Evolutionary conservation across 192 early-diverging fungal genomes (phyloP), one percentile per base, ranked within the genome.

Genomic region (Coemansia sp.): DNA sequence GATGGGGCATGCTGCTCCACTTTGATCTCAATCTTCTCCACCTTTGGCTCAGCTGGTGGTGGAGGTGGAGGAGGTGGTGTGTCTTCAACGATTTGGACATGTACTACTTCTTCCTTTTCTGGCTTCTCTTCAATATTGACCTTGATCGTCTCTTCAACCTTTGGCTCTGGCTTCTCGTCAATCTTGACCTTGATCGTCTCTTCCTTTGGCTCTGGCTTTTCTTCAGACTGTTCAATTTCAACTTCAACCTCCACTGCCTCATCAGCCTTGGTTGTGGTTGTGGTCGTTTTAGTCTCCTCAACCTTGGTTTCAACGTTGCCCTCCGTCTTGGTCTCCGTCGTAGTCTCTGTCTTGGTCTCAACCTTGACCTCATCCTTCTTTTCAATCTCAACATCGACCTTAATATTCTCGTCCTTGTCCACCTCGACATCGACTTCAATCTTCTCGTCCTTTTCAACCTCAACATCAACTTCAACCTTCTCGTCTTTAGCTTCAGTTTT

Each of bases 11-110:
- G 18, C 22, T 35, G 19, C 22, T 47, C 52, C 27, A 57, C 29
- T 38, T n/a, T 57, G 48, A 58, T 45, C 29, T 58, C 23, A 32
- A 66, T 32, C 55, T 41, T 52, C 29, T 66, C 56, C 24, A 48
- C 32, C 50, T 16, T 32, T 32, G 54, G 24, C 26, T 41, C 26
- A 20, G 35, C 47, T 26, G 58, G 16, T 3, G 60, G 54, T 1
- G 60, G 23, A 39, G 51, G 20, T 20, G 16, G 32, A 45, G 45
- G 23, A 3, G 52, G 52, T 5, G 52, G 52, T 1, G 54, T 20
- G 12, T 56, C 54, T 6, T 68, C 74, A 18, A 62, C 48, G 14
- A 69, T 38, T 45, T 75, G 68, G 12, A 75, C 64, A n/a, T 66
- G 37, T 39, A 75, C 55, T 0, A 63, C 64, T 27, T 70, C 74